These are phyloP conservation scores for Carpinus fangiana DNA, from an alignment of 306 rosid species.

Conservation along the genomic window DNA sequence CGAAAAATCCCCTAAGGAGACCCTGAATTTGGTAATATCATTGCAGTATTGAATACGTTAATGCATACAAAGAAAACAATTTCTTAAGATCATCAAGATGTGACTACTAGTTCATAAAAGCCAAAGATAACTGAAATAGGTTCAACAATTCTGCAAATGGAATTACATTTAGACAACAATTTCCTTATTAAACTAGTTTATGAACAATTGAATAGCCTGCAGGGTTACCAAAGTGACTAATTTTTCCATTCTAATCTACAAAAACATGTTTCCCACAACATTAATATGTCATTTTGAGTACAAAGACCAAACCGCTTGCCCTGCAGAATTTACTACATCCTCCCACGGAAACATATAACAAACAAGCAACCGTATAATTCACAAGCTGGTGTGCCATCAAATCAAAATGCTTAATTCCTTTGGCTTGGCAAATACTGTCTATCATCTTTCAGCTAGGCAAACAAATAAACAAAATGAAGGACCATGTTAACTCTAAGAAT, in stretches of 20 bases:
- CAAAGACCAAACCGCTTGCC: background rate
- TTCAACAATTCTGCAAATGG: background rate
- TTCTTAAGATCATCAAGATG: background rate
- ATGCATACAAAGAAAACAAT: background rate
- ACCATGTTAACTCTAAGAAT: too few species aligned
- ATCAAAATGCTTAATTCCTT: background rate
- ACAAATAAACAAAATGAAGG: too few species aligned
- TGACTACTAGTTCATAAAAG: background rate
- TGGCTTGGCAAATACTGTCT: background rate
- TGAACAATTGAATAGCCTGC: background rate
- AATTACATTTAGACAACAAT: background rate
- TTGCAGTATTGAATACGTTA: too few species aligned
- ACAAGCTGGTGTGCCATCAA: background rate
- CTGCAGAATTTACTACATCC: background rate
- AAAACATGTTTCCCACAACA: background rate
- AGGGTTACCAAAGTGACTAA: background rate
- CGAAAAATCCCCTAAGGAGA: background rate
- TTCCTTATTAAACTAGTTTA: background rate
- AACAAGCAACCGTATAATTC: background rate
- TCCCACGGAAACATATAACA: background rate
- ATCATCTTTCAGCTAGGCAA: too few species aligned
- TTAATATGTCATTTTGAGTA: background rate
- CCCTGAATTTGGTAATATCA: background rate
- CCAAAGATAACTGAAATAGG: background rate
- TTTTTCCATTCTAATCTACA: background rate